These are phyloP conservation scores for Chaetomium olivaceum DNA, from an alignment of 2,329 filamentous ascomycete genomes.

Conservation along the genomic window DNA sequence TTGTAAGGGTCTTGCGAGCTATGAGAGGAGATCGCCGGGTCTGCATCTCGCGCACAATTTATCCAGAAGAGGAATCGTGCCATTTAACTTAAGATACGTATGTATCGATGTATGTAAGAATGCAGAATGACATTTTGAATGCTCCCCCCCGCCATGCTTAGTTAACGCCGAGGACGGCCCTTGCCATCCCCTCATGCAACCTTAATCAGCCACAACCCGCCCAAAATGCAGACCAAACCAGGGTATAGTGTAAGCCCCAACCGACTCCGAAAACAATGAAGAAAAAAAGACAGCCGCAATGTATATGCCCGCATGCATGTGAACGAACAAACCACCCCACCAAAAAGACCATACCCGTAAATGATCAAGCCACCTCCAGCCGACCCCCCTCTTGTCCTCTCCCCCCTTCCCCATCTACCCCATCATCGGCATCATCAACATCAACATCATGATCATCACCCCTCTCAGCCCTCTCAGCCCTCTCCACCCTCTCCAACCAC, in stretches of 20 bases:
- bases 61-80: background rate
- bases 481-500: conserved; percentile 29
- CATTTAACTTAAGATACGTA: background rate
- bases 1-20: background rate
- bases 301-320: background rate
- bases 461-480: conserved; percentile 33
- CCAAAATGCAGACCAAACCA: conserved; percentile 15
- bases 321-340: background rate
- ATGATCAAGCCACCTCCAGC: conserved; percentile 3
- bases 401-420: conserved; percentile 5
- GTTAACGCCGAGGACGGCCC: background rate
- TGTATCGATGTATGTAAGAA: background rate
- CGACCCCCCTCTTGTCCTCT: background rate
- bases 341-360: background rate
- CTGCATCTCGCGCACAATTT: background rate
- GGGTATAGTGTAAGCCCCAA: conserved; percentile 20
- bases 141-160: background rate
- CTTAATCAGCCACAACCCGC: conserved; percentile 2
- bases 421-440: conserved; percentile 6
- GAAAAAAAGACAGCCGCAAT: conserved; percentile 3
- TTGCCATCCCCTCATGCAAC: conserved; percentile 4
- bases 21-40: background rate
- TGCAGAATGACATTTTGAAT: conserved; percentile 1
- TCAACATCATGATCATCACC: conserved; percentile 4
- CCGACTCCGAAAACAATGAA: conserved; percentile 1